phyloP scores from a whole-genome alignment of 495 filamentous ascomycete genomes.

The Astrothelium subdiscretum region DNA sequence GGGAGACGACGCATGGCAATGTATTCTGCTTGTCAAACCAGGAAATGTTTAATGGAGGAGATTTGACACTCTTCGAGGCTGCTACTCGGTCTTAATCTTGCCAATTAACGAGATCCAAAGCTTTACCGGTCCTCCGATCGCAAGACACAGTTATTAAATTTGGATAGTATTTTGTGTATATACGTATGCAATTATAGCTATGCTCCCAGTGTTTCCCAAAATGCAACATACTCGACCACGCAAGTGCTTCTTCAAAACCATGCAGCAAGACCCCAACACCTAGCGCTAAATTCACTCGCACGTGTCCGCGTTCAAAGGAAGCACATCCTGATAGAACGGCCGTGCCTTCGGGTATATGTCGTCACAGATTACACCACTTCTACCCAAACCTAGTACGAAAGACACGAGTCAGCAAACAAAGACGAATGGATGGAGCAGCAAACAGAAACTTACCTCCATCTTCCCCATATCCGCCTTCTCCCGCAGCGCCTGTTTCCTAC shows the following conservation, averaged over 20 bases:
- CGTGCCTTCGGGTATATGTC: neutral
- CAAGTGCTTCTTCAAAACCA: neutral
- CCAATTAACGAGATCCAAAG: no score
- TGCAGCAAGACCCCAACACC: neutral
- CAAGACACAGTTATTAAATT: neutral
- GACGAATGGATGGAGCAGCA: neutral
- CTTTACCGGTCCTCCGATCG: no score
- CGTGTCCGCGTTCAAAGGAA: neutral
- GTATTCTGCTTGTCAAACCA: no score
- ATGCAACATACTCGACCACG: neutral
- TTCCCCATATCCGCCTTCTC: constrained; percentile 79
- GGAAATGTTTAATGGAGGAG: no score
- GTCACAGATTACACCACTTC: neutral
- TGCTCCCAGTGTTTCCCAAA: neutral
- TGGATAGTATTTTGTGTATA: neutral
- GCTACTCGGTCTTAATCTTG: no score
- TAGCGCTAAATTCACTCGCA: neutral
- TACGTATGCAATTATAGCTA: neutral
- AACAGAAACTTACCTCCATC: constrained; percentile 58
- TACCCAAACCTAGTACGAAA: neutral
- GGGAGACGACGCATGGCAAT: no score
- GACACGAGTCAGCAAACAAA: neutral
- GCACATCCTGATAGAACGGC: neutral
- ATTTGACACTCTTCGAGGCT: no score
- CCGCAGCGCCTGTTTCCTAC: constrained; percentile 55